Percentiles rank a stretch among this genome's conserved stretches.
Evolutionary conservation across 202 grass and related monocot species (phyloP).

Genomic region (Setaria italica): DNA sequence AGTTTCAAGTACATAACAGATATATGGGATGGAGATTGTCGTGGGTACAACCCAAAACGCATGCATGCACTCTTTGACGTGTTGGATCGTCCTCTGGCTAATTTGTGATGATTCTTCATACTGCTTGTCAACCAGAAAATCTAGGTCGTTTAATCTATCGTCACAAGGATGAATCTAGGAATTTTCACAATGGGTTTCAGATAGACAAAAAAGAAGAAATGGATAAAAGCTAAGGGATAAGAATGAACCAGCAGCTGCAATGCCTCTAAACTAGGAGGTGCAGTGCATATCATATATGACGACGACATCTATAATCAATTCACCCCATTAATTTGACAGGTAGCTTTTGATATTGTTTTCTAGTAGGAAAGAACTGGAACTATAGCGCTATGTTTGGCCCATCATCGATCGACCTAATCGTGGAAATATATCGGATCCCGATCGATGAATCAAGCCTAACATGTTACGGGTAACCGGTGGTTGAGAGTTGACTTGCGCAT

Average conservation of each 20-base stretch:
- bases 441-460: constrained; percentile 18
- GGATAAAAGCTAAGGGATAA: too few relatives aligned
- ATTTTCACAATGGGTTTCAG: not conserved
- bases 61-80: not conserved
- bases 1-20: constrained; percentile 1
- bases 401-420: constrained; percentile 41
- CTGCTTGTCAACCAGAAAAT: constrained; percentile 1
- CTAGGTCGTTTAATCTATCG: not conserved
- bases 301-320: not conserved
- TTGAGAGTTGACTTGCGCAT: constrained; percentile 59
- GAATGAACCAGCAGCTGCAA: too few relatives aligned
- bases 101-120: not conserved
- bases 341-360: constrained; percentile 15
- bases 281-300: too few relatives aligned
- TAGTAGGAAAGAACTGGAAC: too few relatives aligned
- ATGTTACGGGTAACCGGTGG: constrained; percentile 55
- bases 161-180: not conserved
- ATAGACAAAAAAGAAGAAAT: not conserved
- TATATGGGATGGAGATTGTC: constrained; percentile 34
- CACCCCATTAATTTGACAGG: not conserved
- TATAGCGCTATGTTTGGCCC: constrained; percentile 23
- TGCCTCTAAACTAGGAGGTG: too few relatives aligned
- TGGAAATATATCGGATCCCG: constrained; percentile 37
- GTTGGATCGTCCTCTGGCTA: not conserved
- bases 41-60: not conserved